A percentile compares a stretch with the other conserved stretches of the same genome.
Evolutionary conservation across 75 land plant genomes (phyloP).

Genomic region (Gnetum montanum): DNA sequence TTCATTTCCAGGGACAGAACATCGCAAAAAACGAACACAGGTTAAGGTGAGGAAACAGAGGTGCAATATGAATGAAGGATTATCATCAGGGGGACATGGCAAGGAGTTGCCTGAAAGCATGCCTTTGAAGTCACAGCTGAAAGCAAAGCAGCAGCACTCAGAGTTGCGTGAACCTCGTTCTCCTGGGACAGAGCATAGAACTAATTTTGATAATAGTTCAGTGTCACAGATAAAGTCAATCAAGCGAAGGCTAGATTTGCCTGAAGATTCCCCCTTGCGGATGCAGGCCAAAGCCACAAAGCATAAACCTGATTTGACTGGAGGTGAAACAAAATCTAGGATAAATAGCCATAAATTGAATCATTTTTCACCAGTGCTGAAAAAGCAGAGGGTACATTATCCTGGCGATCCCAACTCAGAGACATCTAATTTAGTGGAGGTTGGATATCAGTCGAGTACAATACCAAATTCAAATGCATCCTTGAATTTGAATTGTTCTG

Average conservation of each 20-base stretch:
- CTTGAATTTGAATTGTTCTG: not conserved
- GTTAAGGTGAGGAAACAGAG: constrained; percentile 4
- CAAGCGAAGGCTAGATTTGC: not conserved
- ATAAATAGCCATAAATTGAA: no score
- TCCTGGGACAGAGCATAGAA: not conserved
- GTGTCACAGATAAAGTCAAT: not conserved
- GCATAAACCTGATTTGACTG: not conserved
- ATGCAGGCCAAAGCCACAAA: not conserved
- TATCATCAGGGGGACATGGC: no score
- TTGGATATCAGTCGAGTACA: no score
- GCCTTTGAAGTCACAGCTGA: no score
- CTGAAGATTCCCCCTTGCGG: not conserved
- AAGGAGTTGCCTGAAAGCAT: no score
- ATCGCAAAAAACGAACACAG: constrained; percentile 5
- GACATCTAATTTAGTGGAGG: no score
- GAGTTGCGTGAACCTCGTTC: not conserved
- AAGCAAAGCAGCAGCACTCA: not conserved
- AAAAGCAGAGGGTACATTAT: no score
- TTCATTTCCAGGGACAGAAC: not conserved
- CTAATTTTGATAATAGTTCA: not conserved
- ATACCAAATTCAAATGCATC: no score
- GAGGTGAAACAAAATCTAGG: no score
- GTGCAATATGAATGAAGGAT: no score
- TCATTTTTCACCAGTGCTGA: no score
- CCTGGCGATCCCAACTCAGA: no score